Percentiles rank a stretch among this genome's conserved stretches.
These are phyloP conservation scores for Funneliformis caledonium DNA, from an alignment of 371 early-diverging fungal genomes.

Conservation along the genomic window DNA sequence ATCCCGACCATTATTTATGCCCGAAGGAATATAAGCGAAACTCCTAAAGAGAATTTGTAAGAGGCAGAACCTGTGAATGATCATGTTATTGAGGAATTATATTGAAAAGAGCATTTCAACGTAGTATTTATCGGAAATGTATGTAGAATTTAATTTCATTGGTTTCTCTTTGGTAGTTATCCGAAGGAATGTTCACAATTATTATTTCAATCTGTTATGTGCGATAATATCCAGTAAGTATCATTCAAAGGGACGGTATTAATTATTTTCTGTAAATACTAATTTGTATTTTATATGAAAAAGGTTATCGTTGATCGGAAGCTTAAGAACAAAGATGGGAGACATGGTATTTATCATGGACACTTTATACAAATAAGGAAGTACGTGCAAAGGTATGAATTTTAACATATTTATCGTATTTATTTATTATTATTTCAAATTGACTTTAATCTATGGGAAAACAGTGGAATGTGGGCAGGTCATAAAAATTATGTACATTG, in stretches of 20 bases:
- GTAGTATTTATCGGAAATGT: slow-evolving; percentile 99
- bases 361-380: slow-evolving; percentile 93
- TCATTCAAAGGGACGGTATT: neutral
- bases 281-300: neutral
- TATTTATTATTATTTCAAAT: slow-evolving; percentile 18
- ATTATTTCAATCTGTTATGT: slow-evolving; percentile 61
- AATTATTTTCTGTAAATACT: neutral
- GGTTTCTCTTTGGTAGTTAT: no score
- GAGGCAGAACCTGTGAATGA: slow-evolving; percentile 45
- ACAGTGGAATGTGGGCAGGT: slow-evolving; percentile 98
- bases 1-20: slow-evolving; percentile 34
- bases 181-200: neutral
- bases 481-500: slow-evolving; percentile 99
- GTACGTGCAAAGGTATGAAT: slow-evolving; percentile 87
- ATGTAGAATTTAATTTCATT: slow-evolving; percentile 42
- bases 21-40: slow-evolving; percentile 41
- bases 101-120: slow-evolving; percentile 90
- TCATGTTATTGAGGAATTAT: slow-evolving; percentile 65
- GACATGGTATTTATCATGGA: slow-evolving; percentile 99
- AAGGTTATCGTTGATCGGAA: slow-evolving; percentile 94
- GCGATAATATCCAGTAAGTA: slow-evolving; percentile 93
- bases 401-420: slow-evolving; percentile 1
- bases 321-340: slow-evolving; percentile 96
- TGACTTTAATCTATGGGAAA: slow-evolving; percentile 70
- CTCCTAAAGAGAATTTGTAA: slow-evolving; percentile 46